Evolutionary conservation across 116 monocot species (phyloP).

Genomic region (Zostera marina): DNA sequence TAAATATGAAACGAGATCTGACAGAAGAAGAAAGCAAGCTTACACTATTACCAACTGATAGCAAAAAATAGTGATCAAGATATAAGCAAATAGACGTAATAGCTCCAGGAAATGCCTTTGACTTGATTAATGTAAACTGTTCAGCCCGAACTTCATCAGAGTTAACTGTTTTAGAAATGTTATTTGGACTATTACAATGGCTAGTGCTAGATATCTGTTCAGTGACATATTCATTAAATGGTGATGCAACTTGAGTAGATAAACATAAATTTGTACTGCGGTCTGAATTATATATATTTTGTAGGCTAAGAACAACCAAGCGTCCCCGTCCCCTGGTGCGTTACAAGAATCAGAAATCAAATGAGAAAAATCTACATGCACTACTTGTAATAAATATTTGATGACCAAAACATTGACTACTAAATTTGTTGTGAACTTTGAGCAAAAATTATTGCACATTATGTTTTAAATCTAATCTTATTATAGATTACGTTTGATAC

Average conservation of each 20-base stretch:
- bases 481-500: too few relatives aligned
- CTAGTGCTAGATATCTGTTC: conserved; percentile 45
- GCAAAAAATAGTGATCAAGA: conserved; percentile 65
- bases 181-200: conserved; percentile 41
- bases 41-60: conserved; percentile 83
- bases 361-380: conserved; percentile 1
- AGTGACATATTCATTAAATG: conserved; percentile 35
- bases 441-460: too few relatives aligned
- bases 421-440: too few relatives aligned
- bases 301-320: conserved; percentile 54
- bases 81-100: conserved; percentile 65
- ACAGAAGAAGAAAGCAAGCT: conserved; percentile 14
- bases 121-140: conserved; percentile 26
- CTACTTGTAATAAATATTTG: neutral
- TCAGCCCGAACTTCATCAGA: conserved; percentile 32
- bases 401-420: neutral
- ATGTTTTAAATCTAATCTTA: too few relatives aligned
- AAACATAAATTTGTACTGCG: conserved; percentile 19
- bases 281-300: conserved; percentile 27
- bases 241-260: conserved; percentile 26
- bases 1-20: neutral
- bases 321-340: conserved; percentile 82
- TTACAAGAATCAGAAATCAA: conserved; percentile 7
- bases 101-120: conserved; percentile 38
- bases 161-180: conserved; percentile 25